Percentiles rank a stretch among this genome's conserved stretches.
Evolutionary conservation across 352 stramenopile genomes (phyloP).

Genomic region (Phytopythium sindhum): DNA sequence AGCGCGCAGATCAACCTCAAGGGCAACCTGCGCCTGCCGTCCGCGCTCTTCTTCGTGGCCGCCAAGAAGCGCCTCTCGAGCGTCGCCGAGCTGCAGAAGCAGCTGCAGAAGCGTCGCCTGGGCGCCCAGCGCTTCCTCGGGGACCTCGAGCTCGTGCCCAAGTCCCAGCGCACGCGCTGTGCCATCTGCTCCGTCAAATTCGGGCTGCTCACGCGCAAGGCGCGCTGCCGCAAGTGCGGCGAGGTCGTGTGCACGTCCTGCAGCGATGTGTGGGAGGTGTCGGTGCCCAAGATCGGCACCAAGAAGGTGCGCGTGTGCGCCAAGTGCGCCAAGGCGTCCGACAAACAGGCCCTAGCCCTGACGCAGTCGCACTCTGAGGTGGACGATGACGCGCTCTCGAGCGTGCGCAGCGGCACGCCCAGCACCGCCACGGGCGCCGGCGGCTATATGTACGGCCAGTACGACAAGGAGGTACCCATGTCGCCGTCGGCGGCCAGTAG

Average conservation of each 20-base stretch:
- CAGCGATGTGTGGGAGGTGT: slow-evolving; percentile 52
- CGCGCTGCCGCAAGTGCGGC: slow-evolving; percentile 63
- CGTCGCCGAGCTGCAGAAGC: slow-evolving; percentile 44
- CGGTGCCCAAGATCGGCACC: slow-evolving; percentile 36
- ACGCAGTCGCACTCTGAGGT: background rate
- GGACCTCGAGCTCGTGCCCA: slow-evolving; percentile 65
- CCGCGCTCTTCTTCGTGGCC: slow-evolving; percentile 41
- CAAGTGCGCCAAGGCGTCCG: slow-evolving; percentile 37
- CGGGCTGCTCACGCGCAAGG: slow-evolving; percentile 55
- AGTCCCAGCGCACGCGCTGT: slow-evolving; percentile 50
- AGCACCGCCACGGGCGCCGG: slow-evolving; percentile 10
- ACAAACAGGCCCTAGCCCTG: slow-evolving; percentile 10
- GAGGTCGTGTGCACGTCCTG: slow-evolving; percentile 71
- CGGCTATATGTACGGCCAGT: slow-evolving; percentile 27
- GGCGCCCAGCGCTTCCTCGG: slow-evolving; percentile 52
- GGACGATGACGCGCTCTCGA: slow-evolving; percentile 16
- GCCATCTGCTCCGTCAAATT: slow-evolving; percentile 59
- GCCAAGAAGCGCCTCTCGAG: slow-evolving; percentile 52
- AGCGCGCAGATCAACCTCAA: slow-evolving; percentile 66
- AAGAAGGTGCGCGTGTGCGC: slow-evolving; percentile 62
- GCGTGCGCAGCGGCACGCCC: slow-evolving; percentile 22
- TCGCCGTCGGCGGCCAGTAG: slow-evolving; percentile 12
- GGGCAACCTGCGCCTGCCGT: slow-evolving; percentile 41
- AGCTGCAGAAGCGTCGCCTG: slow-evolving; percentile 49
- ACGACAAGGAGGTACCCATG: slow-evolving; percentile 12